Conservation (phyloP, 495 filamentous ascomycete species). For the Penicillium chermesinum region DNA sequence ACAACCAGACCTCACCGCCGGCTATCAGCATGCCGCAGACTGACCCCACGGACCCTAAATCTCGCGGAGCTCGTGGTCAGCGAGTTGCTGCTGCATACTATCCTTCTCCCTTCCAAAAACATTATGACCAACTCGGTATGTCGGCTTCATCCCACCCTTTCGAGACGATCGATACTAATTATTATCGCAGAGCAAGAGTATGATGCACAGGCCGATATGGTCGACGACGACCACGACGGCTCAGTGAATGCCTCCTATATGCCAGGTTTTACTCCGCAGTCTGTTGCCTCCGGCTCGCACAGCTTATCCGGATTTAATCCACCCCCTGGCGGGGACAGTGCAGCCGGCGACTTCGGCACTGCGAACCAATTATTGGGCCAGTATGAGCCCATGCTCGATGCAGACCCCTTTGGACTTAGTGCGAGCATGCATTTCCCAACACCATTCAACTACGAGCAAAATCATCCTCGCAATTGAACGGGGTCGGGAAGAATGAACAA, state of each 20-base stretch:
- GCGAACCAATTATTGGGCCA: constrained; percentile 69
- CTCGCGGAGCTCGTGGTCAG: constrained; percentile 27
- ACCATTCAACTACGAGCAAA: constrained; percentile 73
- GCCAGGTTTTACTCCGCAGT: constrained; percentile 46
- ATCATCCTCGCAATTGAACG: constrained; percentile 34
- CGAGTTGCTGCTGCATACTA: constrained; percentile 60
- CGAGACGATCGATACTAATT: neutral
- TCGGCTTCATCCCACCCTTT: constrained; percentile 5
- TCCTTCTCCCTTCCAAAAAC: constrained; percentile 81
- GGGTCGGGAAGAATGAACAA: constrained; percentile 1
- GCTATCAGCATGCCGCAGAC: constrained; percentile 40
- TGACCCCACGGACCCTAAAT: constrained; percentile 34
- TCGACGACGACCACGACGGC: constrained; percentile 78
- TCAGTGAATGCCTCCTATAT: constrained; percentile 65
- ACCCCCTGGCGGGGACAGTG: constrained; percentile 32
- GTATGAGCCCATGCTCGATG: constrained; percentile 78
- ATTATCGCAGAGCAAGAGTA: constrained; percentile 88
- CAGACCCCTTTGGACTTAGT: constrained; percentile 84
- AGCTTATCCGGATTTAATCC: constrained; percentile 33
- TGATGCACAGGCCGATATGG: constrained; percentile 90
- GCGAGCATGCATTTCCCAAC: constrained; percentile 94
- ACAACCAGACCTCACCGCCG: constrained; percentile 33
- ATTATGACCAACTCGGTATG: constrained; percentile 98
- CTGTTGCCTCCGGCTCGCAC: constrained; percentile 39
- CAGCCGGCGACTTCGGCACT: constrained; percentile 40